Evolutionary conservation across 139 green algal genomes (phyloP).

Genomic region (Spirogloea muscicola): DNA sequence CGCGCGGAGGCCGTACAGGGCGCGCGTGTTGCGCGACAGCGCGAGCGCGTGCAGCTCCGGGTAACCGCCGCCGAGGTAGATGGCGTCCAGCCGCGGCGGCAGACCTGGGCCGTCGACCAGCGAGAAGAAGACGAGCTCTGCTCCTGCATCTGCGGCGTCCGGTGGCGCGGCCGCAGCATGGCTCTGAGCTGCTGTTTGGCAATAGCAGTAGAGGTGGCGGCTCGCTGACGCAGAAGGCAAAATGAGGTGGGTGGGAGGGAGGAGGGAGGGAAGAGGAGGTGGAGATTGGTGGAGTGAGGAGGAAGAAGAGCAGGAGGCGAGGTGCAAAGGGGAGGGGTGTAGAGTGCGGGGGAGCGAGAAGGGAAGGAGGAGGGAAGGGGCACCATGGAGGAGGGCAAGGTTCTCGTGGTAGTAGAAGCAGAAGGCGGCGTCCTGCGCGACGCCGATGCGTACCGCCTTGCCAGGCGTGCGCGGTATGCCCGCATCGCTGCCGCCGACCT

Average conservation of each 20-base stretch:
- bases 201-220: background rate
- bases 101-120: constrained; percentile 72
- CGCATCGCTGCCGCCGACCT: background rate
- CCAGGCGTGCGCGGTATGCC: background rate
- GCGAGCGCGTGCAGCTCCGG: constrained; percentile 60
- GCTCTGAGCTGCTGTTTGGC: too few species aligned
- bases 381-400: constrained; percentile 45
- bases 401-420: constrained; percentile 76
- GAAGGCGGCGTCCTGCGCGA: constrained; percentile 74
- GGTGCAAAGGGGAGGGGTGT: background rate
- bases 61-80: constrained; percentile 80
- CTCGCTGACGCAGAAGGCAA: background rate
- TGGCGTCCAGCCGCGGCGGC: constrained; percentile 60
- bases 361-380: background rate
- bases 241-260: background rate
- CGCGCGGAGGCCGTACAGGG: constrained; percentile 44
- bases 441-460: constrained; percentile 56
- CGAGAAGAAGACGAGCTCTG: constrained; percentile 83
- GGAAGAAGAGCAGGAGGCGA: background rate
- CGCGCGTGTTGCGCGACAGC: constrained; percentile 63
- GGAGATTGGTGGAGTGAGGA: background rate
- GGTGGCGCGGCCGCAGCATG: too few species aligned
- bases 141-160: constrained; percentile 54
- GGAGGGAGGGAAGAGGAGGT: background rate
- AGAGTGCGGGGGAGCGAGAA: background rate